phyloP scores from a whole-genome alignment of 306 rosid genomes.

The Prunus dulcis region DNA sequence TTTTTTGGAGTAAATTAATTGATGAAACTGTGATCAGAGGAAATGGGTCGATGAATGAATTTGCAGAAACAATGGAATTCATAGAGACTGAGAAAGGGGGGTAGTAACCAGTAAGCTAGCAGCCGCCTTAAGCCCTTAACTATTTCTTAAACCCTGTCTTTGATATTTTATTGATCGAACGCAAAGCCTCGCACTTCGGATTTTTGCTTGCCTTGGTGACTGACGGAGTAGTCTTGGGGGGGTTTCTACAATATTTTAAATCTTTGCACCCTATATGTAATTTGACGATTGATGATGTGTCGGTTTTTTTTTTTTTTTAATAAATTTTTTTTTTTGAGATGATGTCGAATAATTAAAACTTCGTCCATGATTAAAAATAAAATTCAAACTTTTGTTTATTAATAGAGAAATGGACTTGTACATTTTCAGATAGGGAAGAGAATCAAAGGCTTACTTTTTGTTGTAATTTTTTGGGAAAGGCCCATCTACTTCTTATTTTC shows the following conservation, averaged over 20 bases:
- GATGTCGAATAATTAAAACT: neutral
- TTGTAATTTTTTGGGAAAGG: no score
- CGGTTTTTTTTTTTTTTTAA: neutral
- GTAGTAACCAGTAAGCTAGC: neutral
- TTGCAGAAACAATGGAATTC: slow-evolving; percentile 20
- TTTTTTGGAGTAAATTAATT: neutral
- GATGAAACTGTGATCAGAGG: neutral
- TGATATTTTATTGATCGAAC: neutral
- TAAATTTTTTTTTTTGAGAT: neutral
- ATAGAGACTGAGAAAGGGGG: slow-evolving; percentile 8
- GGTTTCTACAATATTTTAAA: neutral
- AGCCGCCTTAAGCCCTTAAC: slow-evolving; percentile 43
- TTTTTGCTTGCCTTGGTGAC: neutral
- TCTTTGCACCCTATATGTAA: neutral
- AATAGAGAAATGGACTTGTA: no score
- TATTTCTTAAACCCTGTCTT: slow-evolving; percentile 30
- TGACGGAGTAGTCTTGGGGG: neutral
- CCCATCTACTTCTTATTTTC: no score
- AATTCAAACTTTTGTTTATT: no score
- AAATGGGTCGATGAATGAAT: slow-evolving; percentile 1
- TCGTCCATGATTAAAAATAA: no score
- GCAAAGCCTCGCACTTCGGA: neutral
- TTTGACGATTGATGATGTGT: neutral
- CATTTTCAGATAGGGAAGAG: no score
- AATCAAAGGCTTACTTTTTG: no score